Percentiles rank a stretch among this genome's conserved stretches.
phyloP scores from a whole-genome alignment of 331 rosid species.

The Prunus yedoensis region DNA sequence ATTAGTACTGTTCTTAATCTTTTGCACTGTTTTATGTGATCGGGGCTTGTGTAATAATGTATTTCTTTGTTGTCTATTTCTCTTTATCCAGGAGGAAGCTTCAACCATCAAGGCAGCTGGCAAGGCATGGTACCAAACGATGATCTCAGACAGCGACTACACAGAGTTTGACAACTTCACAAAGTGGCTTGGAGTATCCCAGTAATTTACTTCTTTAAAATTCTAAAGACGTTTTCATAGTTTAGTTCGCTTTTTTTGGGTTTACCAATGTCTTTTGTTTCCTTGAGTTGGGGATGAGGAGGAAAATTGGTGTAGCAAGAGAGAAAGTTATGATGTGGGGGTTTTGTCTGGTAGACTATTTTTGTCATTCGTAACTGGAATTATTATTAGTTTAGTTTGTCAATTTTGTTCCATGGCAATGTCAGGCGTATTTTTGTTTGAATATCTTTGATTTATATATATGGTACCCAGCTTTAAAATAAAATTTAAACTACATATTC shows the following conservation, averaged over 20 bases:
- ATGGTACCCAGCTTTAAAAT: too few species aligned
- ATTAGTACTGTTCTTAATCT: too few species aligned
- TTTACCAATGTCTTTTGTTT: not conserved
- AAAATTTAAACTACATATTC: too few species aligned
- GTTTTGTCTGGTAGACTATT: not conserved
- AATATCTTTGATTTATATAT: not conserved
- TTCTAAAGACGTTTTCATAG: not conserved
- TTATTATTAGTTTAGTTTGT: not conserved
- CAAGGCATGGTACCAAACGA: conserved; percentile 27
- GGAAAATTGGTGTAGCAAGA: not conserved
- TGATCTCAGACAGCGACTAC: conserved; percentile 30
- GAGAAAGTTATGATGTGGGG: not conserved
- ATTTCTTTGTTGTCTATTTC: too few species aligned
- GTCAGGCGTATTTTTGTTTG: not conserved
- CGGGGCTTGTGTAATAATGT: too few species aligned
- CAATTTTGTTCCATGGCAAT: not conserved
- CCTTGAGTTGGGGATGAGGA: not conserved
- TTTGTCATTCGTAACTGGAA: not conserved
- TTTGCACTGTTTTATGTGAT: too few species aligned
- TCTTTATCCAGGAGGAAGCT: too few species aligned
- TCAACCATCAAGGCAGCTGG: conserved; percentile 23
- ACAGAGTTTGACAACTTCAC: conserved; percentile 23
- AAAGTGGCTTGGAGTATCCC: conserved; percentile 18
- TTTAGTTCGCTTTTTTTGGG: not conserved
- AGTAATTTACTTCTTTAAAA: not conserved